Evolutionary conservation across 2,329 filamentous ascomycete genomes (phyloP).

Genomic region (Penicillium sp.): DNA sequence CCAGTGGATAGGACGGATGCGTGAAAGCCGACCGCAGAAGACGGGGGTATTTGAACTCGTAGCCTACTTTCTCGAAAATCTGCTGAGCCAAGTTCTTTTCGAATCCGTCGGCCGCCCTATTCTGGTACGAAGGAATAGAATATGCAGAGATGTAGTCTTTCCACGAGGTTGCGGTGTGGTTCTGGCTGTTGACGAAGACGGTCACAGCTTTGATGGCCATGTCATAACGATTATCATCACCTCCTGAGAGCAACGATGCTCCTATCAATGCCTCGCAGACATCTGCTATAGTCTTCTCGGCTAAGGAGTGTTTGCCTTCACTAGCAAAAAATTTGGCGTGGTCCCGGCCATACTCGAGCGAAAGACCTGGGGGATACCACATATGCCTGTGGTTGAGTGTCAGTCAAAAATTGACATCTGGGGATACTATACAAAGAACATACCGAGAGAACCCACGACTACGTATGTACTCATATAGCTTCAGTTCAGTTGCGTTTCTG

Average conservation of each 20-base stretch:
- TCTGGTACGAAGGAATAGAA: constrained; percentile 69
- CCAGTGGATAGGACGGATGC: constrained; percentile 76
- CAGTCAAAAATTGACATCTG: neutral
- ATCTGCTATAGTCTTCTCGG: constrained; percentile 89
- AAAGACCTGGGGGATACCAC: constrained; percentile 85
- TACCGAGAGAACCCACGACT: constrained; percentile 76
- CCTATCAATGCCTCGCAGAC: constrained; percentile 94
- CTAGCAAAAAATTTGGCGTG: constrained; percentile 49
- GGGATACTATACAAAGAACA: constrained; percentile 13
- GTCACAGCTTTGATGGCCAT: constrained; percentile 60
- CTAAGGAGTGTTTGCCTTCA: constrained; percentile 62
- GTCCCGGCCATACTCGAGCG: constrained; percentile 70
- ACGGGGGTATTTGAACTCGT: constrained; percentile 71
- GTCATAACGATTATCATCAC: constrained; percentile 54
- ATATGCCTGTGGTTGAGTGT: constrained; percentile 53
- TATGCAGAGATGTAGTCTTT: constrained; percentile 72
- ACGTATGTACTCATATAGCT: constrained; percentile 72
- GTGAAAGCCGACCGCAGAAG: constrained; percentile 82
- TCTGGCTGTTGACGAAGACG: constrained; percentile 63
- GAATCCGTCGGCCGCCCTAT: constrained; percentile 58
- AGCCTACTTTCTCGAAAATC: constrained; percentile 58
- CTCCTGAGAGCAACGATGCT: constrained; percentile 66
- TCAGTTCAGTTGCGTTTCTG: constrained; percentile 67
- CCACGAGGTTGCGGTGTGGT: constrained; percentile 70
- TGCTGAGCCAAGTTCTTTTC: constrained; percentile 68